These are phyloP conservation scores for Circinella umbellata DNA, from an alignment of 371 early-diverging fungal species.

Conservation along the genomic window DNA sequence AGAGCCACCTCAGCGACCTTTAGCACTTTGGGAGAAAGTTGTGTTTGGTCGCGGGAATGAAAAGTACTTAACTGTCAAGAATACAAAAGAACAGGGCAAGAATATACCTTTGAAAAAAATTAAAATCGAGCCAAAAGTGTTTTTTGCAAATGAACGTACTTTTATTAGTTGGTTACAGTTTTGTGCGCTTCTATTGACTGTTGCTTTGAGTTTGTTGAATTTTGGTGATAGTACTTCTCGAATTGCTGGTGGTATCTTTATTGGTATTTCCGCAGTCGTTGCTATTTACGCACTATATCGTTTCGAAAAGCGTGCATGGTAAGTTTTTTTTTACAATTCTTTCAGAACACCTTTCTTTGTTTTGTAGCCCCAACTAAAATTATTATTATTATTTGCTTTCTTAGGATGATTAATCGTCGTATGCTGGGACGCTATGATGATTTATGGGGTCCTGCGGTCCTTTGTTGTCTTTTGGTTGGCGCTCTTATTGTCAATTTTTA, in stretches of 20 bases:
- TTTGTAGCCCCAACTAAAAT: no score
- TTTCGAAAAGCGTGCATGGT: constrained; percentile 86
- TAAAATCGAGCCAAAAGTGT: constrained; percentile 98
- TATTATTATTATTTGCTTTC: background rate
- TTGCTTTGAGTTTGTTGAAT: constrained; percentile 86
- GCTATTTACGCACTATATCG: constrained; percentile 86
- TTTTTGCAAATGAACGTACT: constrained; percentile 99
- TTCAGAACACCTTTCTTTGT: constrained; percentile 8
- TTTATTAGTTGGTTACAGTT: constrained; percentile 94
- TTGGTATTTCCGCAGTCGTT: constrained; percentile 58
- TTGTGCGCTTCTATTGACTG: constrained; percentile 72
- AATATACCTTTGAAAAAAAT: constrained; percentile 69
- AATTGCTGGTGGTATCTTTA: constrained; percentile 80
- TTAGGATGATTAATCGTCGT: constrained; percentile 60
- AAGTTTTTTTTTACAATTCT: constrained; percentile 24
- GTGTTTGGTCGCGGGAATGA: constrained; percentile 9
- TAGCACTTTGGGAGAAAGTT: constrained; percentile 13
- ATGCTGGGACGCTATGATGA: constrained; percentile 58
- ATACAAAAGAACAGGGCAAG: constrained; percentile 26
- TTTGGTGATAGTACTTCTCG: constrained; percentile 80
- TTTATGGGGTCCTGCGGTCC: constrained; percentile 72
- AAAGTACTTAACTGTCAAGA: constrained; percentile 12
- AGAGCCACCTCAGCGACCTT: constrained; percentile 1
- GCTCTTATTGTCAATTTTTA: constrained; percentile 37
- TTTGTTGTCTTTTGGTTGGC: constrained; percentile 78